Evolutionary conservation across 805 yeast species (phyloP).

Genomic region (Barnettozyma wickerhamii): DNA sequence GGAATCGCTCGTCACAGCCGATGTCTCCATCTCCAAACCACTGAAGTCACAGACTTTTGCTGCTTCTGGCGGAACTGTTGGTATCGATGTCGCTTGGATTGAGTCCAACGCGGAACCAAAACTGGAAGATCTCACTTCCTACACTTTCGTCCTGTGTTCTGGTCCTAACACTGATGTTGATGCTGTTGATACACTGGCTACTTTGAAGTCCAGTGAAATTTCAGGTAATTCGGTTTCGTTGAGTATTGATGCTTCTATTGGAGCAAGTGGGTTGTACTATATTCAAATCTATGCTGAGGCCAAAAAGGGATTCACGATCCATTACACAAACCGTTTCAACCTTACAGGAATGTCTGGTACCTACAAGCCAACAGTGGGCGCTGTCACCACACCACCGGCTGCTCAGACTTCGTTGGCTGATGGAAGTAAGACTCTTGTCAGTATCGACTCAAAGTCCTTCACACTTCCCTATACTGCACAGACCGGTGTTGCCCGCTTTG

Average conservation of each 20-base stretch:
- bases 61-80: conserved; percentile 25
- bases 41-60: conserved; percentile 14
- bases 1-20: conserved; percentile 12
- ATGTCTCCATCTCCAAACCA: conserved; percentile 28
- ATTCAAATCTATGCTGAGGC: conserved; percentile 59
- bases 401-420: conserved; percentile 33
- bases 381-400: conserved; percentile 39
- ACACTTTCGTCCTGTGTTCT: conserved; percentile 58
- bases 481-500: conserved; percentile 73
- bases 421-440: conserved; percentile 31
- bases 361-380: conserved; percentile 40
- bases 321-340: conserved; percentile 63
- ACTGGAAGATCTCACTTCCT: conserved; percentile 38
- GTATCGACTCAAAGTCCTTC: conserved; percentile 49
- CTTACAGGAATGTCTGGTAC: conserved; percentile 73
- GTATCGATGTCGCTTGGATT: conserved; percentile 43
- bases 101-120: conserved; percentile 49
- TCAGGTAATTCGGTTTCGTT: conserved; percentile 35
- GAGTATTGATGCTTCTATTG: conserved; percentile 37
- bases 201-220: conserved; percentile 29
- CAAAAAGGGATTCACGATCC: conserved; percentile 46
- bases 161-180: conserved; percentile 53
- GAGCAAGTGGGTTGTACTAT: conserved; percentile 64
- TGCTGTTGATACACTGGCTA: conserved; percentile 32
- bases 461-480: conserved; percentile 70